Percentiles rank a stretch among this genome's conserved stretches.
These are phyloP conservation scores for Podila clonocystis DNA, from an alignment of 192 early-diverging fungal species.

Conservation along the genomic window DNA sequence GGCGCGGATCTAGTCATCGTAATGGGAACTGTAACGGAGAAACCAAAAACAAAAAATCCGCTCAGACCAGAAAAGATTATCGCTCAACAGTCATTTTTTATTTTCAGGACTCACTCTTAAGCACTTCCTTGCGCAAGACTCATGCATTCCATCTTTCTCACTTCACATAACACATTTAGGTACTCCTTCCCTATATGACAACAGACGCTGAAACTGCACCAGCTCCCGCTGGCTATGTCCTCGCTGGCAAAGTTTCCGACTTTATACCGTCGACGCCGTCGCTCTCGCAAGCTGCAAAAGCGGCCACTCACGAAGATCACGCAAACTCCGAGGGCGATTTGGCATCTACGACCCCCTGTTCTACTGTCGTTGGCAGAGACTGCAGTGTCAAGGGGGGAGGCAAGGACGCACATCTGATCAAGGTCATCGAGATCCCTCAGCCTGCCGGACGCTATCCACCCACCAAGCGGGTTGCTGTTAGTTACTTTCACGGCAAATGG, in stretches of 20 bases:
- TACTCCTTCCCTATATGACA: not conserved
- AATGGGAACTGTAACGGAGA: no score
- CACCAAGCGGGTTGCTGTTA: slow-evolving; percentile 33
- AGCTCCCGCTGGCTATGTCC: slow-evolving; percentile 16
- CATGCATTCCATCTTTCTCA: not conserved
- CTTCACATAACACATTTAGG: not conserved
- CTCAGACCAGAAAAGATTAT: no score
- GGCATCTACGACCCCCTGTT: not conserved
- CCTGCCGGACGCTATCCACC: slow-evolving; percentile 45
- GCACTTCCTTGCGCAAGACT: not conserved
- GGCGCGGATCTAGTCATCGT: no score
- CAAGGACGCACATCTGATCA: slow-evolving; percentile 23
- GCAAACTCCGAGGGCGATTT: not conserved
- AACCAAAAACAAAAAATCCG: no score
- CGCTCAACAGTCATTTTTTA: no score
- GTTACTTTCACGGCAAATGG: slow-evolving; percentile 41
- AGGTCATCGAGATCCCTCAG: slow-evolving; percentile 41
- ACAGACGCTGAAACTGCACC: not conserved
- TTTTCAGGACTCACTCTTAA: not conserved
- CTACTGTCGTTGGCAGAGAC: not conserved
- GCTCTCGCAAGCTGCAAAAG: not conserved
- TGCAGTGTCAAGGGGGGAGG: not conserved
- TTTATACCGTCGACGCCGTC: slow-evolving; percentile 5
- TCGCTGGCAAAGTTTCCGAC: slow-evolving; percentile 30
- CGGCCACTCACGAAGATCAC: no score